Base-by-base conservation (phyloP, 2,329 filamentous ascomycete species). In the Penicillium sp. region DNA sequence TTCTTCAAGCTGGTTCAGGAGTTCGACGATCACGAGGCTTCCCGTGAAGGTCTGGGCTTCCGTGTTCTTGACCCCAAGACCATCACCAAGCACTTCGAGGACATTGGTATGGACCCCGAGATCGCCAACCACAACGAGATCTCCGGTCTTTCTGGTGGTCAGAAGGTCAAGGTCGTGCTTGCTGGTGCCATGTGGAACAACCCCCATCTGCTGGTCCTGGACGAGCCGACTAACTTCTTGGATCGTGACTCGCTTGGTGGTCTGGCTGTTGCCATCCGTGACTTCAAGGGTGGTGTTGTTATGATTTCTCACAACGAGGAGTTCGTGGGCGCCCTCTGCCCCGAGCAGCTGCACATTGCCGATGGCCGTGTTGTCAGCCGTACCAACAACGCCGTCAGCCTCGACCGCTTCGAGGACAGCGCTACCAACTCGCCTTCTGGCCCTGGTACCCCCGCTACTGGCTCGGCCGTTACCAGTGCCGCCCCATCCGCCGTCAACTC, bases 251-350 rank as follows among this genome's bases (percentile, higher is more conserved):
- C 93, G 17, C 88, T 99, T 19, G 95, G 94, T 72, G 94, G 93
- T 76, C 85, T 99, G 55, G 93, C 94, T n/a, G 92, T 96, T 41
- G 94, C 94, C 65, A 97, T 99, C 71, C 91, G 93, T 67, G 94
- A 97, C 73, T 99, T 95, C 86, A 95, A 92, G 81, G 94, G 94
- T 66, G 94, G 94, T 76, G 94, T 99, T 2, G 93, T 99, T 64
- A 96, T 99, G 88, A 99, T 99, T 77, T 97, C 93, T 61, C 94
- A 99, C 80, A 97, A 99, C 84, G 93, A 97, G 73, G 94, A 99
- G 77, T 99, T 99, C 71, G 93, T 99, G 51, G 93, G 93, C 59
- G 93, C 93, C 3, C 86, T 99, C 12, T 94, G 94, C 78, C 90
- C 90, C 4, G 95, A 99, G 81, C 93, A 97, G 78, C 96, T 94